phyloP scores from a whole-genome alignment of 257 asterid species.

The Fraxinus cuspidata region DNA sequence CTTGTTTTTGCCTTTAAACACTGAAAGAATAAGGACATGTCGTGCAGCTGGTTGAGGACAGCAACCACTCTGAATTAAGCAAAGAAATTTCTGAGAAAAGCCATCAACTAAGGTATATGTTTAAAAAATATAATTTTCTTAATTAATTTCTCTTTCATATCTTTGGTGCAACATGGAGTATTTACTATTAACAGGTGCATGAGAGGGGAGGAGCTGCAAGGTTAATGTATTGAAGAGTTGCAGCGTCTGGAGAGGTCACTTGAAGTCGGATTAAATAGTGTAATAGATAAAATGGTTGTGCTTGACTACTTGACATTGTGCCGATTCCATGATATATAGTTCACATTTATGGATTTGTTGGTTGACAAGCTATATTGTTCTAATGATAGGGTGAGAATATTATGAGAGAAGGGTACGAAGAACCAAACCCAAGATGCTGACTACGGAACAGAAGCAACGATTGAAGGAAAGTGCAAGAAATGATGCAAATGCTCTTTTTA shows the following conservation, averaged over 20 bases:
- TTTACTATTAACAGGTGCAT: conserved; percentile 52
- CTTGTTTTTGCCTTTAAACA: background rate
- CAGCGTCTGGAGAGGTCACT: conserved; percentile 67
- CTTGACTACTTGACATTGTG: background rate
- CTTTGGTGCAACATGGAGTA: background rate
- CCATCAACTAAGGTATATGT: conserved; percentile 56
- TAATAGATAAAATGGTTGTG: conserved; percentile 64
- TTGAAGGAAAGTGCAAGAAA: background rate
- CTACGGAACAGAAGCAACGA: background rate
- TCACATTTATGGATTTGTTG: background rate
- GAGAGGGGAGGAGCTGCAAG: conserved; percentile 95
- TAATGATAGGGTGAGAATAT: conserved; percentile 64
- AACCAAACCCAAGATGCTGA: background rate
- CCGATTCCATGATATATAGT: background rate
- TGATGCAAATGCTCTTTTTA: conserved; percentile 13
- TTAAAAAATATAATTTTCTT: background rate
- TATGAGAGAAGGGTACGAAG: conserved; percentile 38
- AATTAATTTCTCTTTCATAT: background rate
- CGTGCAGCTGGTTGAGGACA: conserved; percentile 76
- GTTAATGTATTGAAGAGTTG: conserved; percentile 71
- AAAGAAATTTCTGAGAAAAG: conserved; percentile 75
- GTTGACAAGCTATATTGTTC: background rate
- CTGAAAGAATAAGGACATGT: background rate
- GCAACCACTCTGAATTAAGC: conserved; percentile 51
- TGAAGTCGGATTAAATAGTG: conserved; percentile 72